Percentiles rank a stretch among this genome's conserved stretches.
Evolutionary conservation across 1,284 basidiomycete genomes (phyloP).

Genomic region (Agaricales sp.): DNA sequence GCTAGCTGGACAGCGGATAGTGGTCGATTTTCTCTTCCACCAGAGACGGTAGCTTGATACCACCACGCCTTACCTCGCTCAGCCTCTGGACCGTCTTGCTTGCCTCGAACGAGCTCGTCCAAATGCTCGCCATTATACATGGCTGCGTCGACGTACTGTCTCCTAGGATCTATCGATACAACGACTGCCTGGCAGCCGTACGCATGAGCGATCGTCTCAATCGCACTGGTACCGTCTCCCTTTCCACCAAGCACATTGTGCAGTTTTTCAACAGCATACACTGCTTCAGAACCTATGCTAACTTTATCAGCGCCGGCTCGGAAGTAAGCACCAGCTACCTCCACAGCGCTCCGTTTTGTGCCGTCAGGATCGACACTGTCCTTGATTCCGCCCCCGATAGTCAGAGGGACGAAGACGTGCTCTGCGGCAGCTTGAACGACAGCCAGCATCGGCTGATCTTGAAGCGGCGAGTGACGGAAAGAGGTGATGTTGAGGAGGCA

Average conservation of each 20-base stretch:
- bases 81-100: conserved; percentile 29
- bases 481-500: conserved; percentile 99
- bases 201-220: conserved; percentile 84
- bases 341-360: conserved; percentile 75
- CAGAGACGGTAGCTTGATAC: conserved; percentile 97
- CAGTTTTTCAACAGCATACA: conserved; percentile 85
- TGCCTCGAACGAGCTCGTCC: conserved; percentile 56
- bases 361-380: conserved; percentile 95
- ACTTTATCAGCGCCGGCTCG: conserved; percentile 98
- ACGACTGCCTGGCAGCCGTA: conserved; percentile 99
- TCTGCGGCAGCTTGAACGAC: conserved; percentile 88
- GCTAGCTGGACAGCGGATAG: conserved; percentile 93
- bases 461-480: conserved; percentile 92
- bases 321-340: conserved; percentile 96
- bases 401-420: conserved; percentile 94
- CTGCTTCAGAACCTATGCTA: conserved; percentile 93
- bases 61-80: conserved; percentile 85
- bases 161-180: conserved; percentile 91
- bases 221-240: conserved; percentile 73
- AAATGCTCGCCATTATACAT: conserved; percentile 62
- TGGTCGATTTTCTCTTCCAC: conserved; percentile 81
- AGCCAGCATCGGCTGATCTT: conserved; percentile 96
- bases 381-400: conserved; percentile 98
- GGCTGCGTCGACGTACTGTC: conserved; percentile 71
- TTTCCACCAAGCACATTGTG: conserved; percentile 35